Base-by-base conservation (phyloP, 1,139 yeast genomes). In the Trichomonascaceae sp. region DNA sequence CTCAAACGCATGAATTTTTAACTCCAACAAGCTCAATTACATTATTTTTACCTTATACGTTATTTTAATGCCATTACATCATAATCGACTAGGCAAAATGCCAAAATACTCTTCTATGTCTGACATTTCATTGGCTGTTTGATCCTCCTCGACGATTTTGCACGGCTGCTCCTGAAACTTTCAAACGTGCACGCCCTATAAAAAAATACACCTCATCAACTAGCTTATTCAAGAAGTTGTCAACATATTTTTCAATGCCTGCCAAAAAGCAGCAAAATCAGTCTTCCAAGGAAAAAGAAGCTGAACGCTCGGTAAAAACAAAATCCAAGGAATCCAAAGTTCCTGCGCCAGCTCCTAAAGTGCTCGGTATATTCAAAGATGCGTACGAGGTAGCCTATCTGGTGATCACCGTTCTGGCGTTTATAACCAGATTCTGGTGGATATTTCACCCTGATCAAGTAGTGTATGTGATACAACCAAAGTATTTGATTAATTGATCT, bases 371-470 rank as follows among this genome's bases (percentile, higher is more conserved):
- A 6, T 44, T 51, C 44, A 43, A 32, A 15, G 48, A 51, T 47
- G 51, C 44, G 32, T 52, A 52, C 51, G 49, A 50, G 50, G 19
- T 55, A 8, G 66, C 63, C 27, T 57, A 58, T 49, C 51, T 50
- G 13, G 44, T 76, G 1, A 76, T 89, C 8, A 87, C 96, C 0
- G 62, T 74, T 0, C 61, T 85, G 45, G 96, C 97, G 0, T 79
- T 86, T 53, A 74, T 73, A 45, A 78, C 89, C 5, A 79, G 99
- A 60, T 90, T 91, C 70, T 80, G 80, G 63, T 75, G 79, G 58
- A 78, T 93, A 57, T 78, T 84, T 65, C 77, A 77, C 58, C 99
- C 99, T 1, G 75, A 78, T 57, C 87, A 87, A 68, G 99, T 95
- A 54, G 99, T 95, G 24, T 48, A 22, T 18, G 50, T 48, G 17